Base-by-base conservation (phyloP, 1,284 basidiomycete species). In the Trametes hirsuta region DNA sequence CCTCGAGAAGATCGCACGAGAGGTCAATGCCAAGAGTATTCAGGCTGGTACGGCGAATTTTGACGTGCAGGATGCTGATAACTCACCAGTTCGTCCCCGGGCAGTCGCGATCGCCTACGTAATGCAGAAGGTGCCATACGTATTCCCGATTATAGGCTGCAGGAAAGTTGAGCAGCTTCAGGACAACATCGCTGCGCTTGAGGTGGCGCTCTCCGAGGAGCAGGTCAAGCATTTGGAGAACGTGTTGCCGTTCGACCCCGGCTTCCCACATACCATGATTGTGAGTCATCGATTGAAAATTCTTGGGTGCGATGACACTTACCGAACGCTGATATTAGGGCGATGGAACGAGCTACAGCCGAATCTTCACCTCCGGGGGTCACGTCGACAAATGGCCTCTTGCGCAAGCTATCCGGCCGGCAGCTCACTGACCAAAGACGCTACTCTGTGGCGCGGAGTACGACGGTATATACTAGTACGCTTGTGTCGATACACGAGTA, bases 121-220 rank as follows among this genome's bases (percentile, higher is more conserved):
- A 8, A 74, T 82, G 76, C 76, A 79, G 47, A 83, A 83, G 66
- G 68, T 76, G 0, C 76, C 81, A 0, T 79, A 78, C 62, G 81
- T 83, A 4, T 83, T 83, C 68, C 66, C 66, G 6, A 65, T 68
- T 44, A 63, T 83, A 18, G 83, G 84, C 1, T 79, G 81, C 0
- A 76, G 83, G 53, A 84, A 83, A 66, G 70, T 81, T 47, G 79
- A 83, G 55, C 81, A 85, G 22, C 69, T 86, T 0, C 35, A 74
- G 18, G 74, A 70, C 11, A 84, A 84, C 67, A 68, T 85, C 52
- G 74, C 82, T 49, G 80, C 80, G 0, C 75, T 85, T 18, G 70
- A 76, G 12, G 74, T 85, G 39, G 60, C 68, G 2, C 74, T 85
- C 34, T 73, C 73, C 6, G 50, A 65, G 3, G 77, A 78, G 44